Evolutionary conservation across 1,139 yeast genomes (phyloP), one percentile per base, ranked within the genome.

Genomic region (Debaryomycetaceae sp.): DNA sequence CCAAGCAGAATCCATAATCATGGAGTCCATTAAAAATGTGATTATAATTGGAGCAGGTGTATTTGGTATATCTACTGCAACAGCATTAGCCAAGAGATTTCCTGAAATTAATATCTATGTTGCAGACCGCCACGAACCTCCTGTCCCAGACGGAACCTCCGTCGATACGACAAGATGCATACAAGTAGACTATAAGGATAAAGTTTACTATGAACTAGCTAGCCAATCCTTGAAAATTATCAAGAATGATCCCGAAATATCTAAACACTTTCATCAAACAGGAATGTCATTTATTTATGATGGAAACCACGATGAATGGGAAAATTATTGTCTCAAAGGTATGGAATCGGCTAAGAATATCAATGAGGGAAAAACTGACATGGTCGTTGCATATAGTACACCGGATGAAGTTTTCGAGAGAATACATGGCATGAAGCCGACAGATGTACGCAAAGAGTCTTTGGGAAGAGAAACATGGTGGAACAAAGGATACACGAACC

Each of bases 11-110:
- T n/a, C n/a, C n/a, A n/a, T n/a, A 30, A 8, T 13, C 17, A 30
- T 30, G 32, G 32, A 30, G 4, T 30, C 32, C n/a, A 9, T 9
- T 16, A 32, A 32, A 17, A 17, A 32, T 15, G 38, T 49, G 8
- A n/a, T 47, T 15, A 48, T 51, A 30, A 34, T 58, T 14, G 62
- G 62, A 9, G 52, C 53, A 8, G 50, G 51, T 5, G 40, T 42
- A 17, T 46, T 47, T 35, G 51, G 50, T 7, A 34, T 48, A 9
- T 42, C 49, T 17, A 45, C 50, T 14, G 51, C 43, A 28, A 34
- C 43, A 15, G 38, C 44, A n/a, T 35, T 47, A 19, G 40, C 43
- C 15, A 26, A 33, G 18, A 32, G 35, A 32, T 32, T 9, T n/a
- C 17, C 26, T 9, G 32, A 15, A 3, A 31, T 14, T 13, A 32